Conservation (phyloP, 495 filamentous ascomycete genomes). For the Aspergillus cavernicola region DNA sequence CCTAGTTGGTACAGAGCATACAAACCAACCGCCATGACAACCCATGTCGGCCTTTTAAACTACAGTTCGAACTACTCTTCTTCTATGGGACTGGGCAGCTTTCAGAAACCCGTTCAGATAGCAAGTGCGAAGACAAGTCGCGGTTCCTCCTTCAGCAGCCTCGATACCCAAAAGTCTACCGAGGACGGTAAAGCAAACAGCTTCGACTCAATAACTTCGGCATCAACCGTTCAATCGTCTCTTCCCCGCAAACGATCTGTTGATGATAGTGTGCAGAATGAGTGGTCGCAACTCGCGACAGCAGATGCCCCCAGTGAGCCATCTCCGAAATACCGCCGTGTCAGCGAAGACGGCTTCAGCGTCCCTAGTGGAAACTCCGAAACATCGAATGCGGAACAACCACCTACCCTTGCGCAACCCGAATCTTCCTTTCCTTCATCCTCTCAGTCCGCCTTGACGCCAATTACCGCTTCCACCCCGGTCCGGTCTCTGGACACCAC, state of each 20-base stretch:
- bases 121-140: conserved; percentile 1
- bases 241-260: conserved; percentile 17
- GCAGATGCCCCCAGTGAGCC: background rate
- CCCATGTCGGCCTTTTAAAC: too few species aligned
- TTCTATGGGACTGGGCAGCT: too few species aligned
- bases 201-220: conserved; percentile 11
- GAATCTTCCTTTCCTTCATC: background rate
- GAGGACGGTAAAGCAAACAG: conserved; percentile 10
- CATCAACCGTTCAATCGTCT: background rate
- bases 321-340: conserved; percentile 14
- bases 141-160: conserved; percentile 12
- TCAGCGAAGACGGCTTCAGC: background rate
- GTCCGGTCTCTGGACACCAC: background rate
- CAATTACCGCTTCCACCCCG: too few species aligned
- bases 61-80: too few species aligned
- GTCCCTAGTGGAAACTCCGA: background rate
- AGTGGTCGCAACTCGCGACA: background rate
- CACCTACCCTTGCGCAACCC: background rate
- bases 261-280: background rate
- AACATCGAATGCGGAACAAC: background rate
- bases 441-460: too few species aligned
- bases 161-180: conserved; percentile 10
- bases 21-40: too few species aligned
- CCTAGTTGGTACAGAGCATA: too few species aligned
- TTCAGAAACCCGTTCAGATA: too few species aligned